Conservation (phyloP, 192 early-diverging fungal species). For the Ramicandelaber brevisporus region DNA sequence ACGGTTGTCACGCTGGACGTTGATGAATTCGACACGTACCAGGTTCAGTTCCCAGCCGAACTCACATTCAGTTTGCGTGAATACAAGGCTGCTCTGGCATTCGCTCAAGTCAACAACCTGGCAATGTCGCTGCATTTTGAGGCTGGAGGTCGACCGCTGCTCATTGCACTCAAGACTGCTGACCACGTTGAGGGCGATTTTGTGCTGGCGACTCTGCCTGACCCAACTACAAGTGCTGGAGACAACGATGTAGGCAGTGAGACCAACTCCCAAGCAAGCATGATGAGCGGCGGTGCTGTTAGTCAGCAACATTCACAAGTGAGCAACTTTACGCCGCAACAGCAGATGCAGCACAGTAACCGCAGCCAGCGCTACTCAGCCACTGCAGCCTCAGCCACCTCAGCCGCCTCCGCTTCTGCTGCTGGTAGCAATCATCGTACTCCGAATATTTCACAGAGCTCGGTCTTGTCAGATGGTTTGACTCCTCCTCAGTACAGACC, state of each 20-base stretch:
- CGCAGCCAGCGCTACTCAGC: too few species aligned
- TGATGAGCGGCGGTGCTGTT: conserved; percentile 12
- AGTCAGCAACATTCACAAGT: too few species aligned
- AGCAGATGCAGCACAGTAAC: too few species aligned
- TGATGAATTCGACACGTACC: conserved; percentile 17
- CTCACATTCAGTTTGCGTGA: conserved; percentile 18
- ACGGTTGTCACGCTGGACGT: conserved; percentile 13
- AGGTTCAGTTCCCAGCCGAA: conserved; percentile 8
- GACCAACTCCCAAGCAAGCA: conserved; percentile 2
- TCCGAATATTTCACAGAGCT: too few species aligned
- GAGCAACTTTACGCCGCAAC: too few species aligned
- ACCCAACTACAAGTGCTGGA: conserved; percentile 2
- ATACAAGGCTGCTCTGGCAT: conserved; percentile 14
- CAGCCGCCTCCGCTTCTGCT: too few species aligned
- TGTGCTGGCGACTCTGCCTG: conserved; percentile 14
- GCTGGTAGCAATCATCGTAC: too few species aligned
- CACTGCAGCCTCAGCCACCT: too few species aligned
- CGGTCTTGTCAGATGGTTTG: too few species aligned
- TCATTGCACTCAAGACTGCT: conserved; percentile 7
- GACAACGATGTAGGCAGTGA: neutral
- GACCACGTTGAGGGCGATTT: conserved; percentile 9
- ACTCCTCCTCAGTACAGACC: too few species aligned
- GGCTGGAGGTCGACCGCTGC: conserved; percentile 10
- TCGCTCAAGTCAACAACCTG: conserved; percentile 13
- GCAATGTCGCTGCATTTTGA: conserved; percentile 15